These are phyloP conservation scores for Penicillium janthinellum DNA, from an alignment of 2,329 filamentous ascomycete genomes.

Conservation along the genomic window DNA sequence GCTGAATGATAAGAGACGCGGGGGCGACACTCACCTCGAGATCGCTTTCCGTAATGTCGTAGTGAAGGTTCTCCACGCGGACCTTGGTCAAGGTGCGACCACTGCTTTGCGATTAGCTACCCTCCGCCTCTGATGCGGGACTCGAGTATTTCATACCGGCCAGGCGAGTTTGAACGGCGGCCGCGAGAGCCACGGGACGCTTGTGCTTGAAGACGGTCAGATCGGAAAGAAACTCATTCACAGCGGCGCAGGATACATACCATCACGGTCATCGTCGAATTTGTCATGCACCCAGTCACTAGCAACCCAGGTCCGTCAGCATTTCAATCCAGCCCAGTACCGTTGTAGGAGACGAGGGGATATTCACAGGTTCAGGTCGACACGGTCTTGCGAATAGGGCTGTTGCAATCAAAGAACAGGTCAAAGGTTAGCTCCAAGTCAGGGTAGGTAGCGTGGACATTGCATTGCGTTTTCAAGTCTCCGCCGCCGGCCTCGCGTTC, in stretches of 20 bases:
- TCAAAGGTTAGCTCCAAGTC: conserved; percentile 49
- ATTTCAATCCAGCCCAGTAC: neutral
- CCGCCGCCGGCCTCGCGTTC: conserved; percentile 26
- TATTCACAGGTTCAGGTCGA: conserved; percentile 50
- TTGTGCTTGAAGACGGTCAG: conserved; percentile 37
- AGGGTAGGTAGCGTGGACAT: conserved; percentile 38
- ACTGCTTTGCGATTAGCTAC: conserved; percentile 40
- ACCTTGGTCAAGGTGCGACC: conserved; percentile 67
- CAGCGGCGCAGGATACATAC: conserved; percentile 36
- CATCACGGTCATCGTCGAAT: conserved; percentile 71
- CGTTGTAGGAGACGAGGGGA: neutral
- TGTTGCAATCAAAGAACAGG: conserved; percentile 41
- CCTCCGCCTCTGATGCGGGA: neutral
- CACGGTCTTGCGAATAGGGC: conserved; percentile 48
- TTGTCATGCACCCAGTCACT: conserved; percentile 95
- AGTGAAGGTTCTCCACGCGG: conserved; percentile 87
- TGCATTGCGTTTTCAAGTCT: conserved; percentile 34
- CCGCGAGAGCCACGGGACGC: conserved; percentile 49
- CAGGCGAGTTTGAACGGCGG: conserved; percentile 39
- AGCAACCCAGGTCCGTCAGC: conserved; percentile 19
- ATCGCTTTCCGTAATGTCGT: conserved; percentile 84
- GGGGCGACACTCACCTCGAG: conserved; percentile 63
- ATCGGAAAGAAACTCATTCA: conserved; percentile 10
- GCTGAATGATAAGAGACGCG: neutral
- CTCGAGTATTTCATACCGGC: conserved; percentile 33